phyloP scores from a whole-genome alignment of 2,329 filamentous ascomycete species.

The Intubia oerlemansii region DNA sequence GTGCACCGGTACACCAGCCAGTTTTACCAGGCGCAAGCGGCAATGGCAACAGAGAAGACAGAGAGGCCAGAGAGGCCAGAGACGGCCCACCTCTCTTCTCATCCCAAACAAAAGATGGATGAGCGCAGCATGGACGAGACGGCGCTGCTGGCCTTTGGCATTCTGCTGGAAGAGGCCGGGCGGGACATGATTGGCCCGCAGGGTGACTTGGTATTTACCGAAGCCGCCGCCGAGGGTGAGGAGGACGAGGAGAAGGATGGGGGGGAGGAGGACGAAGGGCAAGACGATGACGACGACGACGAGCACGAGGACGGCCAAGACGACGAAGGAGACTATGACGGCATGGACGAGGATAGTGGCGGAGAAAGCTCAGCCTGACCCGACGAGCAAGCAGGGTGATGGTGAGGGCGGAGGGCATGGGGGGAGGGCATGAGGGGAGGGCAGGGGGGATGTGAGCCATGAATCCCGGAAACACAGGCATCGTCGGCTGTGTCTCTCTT shows the following conservation, averaged over 20 bases:
- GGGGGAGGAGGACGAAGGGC: not conserved
- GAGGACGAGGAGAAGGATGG: not conserved
- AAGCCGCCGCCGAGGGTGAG: conserved; percentile 20
- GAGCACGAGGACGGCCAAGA: not conserved
- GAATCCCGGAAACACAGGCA: no score
- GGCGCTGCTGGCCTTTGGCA: conserved; percentile 51
- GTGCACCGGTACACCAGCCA: conserved; percentile 46
- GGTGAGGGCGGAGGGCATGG: no score
- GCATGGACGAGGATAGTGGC: not conserved
- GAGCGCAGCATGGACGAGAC: conserved; percentile 56
- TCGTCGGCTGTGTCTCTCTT: no score
- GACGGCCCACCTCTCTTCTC: no score
- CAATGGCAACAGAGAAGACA: not conserved
- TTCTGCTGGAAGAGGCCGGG: conserved; percentile 51
- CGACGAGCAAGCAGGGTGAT: no score
- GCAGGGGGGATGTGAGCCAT: no score
- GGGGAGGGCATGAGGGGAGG: no score
- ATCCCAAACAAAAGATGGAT: conserved; percentile 13
- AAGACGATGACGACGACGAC: conserved; percentile 5
- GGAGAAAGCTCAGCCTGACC: no score
- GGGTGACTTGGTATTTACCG: conserved; percentile 53
- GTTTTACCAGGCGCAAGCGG: conserved; percentile 27
- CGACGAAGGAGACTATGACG: not conserved
- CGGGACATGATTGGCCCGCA: conserved; percentile 36
- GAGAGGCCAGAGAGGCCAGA: no score